phyloP scores from a whole-genome alignment of 2,329 filamentous ascomycete genomes.

The Hypoxylon sp. region DNA sequence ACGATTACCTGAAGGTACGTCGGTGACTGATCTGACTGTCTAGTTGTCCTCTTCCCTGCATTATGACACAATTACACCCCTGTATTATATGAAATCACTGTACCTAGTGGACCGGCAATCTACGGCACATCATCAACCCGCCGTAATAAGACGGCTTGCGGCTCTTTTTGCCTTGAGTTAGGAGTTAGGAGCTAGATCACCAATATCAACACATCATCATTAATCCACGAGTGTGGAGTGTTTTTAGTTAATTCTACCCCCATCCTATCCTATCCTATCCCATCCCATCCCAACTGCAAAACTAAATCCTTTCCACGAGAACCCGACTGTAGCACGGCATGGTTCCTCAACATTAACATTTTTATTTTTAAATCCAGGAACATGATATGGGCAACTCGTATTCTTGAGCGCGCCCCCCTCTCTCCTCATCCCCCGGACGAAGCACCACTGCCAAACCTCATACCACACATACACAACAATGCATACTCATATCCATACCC shows the following conservation, averaged over 20 bases:
- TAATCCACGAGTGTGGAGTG: slow-evolving; percentile 23
- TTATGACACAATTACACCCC: not conserved
- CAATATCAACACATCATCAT: not conserved
- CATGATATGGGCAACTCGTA: slow-evolving; percentile 77
- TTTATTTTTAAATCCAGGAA: slow-evolving; percentile 63
- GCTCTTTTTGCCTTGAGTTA: slow-evolving; percentile 20
- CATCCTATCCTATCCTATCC: not conserved
- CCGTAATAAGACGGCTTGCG: slow-evolving; percentile 11
- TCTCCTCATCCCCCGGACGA: not conserved
- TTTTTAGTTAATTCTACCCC: not conserved
- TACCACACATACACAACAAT: not conserved
- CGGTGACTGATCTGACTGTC: slow-evolving; percentile 24
- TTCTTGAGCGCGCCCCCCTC: slow-evolving; percentile 53
- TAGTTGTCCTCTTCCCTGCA: slow-evolving; percentile 7
- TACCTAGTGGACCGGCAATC: slow-evolving; percentile 3
- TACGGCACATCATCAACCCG: slow-evolving; percentile 1
- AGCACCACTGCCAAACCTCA: not conserved
- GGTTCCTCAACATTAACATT: not conserved
- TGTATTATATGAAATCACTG: slow-evolving; percentile 1
- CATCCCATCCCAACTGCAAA: not conserved
- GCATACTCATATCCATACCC: not conserved
- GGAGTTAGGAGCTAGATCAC: not conserved
- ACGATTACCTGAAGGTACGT: slow-evolving; percentile 89
- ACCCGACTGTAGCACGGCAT: not conserved
- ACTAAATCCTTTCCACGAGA: not conserved